Evolutionary conservation across 1,139 yeast species (phyloP).

Genomic region (Yamadazyma diddensiae): DNA sequence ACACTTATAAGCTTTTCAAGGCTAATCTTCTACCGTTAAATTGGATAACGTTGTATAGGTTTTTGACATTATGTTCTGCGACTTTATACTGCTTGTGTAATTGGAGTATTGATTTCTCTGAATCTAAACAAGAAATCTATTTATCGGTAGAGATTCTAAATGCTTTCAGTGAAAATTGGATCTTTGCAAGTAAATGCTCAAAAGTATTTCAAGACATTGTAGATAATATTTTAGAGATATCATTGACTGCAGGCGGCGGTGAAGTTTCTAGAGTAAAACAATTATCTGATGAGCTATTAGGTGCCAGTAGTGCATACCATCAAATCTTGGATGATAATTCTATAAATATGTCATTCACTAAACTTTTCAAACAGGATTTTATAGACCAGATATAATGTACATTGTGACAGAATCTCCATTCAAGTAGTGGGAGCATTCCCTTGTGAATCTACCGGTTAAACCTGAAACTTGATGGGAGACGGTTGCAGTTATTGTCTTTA

Average conservation of each 20-base stretch:
- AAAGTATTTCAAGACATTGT: slow-evolving; percentile 40
- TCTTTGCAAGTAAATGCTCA: slow-evolving; percentile 42
- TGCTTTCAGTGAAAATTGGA: slow-evolving; percentile 46
- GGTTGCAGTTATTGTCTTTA: too few species aligned
- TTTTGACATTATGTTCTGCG: slow-evolving; percentile 43
- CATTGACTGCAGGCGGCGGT: slow-evolving; percentile 22
- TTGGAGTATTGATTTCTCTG: slow-evolving; percentile 42
- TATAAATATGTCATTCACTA: slow-evolving; percentile 27
- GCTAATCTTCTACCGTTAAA: slow-evolving; percentile 42
- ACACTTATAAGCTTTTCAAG: slow-evolving; percentile 40
- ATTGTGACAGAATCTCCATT: too few species aligned
- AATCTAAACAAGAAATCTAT: slow-evolving; percentile 41
- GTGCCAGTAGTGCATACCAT: slow-evolving; percentile 43
- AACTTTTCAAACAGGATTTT: slow-evolving; percentile 1
- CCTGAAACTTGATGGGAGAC: too few species aligned
- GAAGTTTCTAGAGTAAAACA: slow-evolving; percentile 35
- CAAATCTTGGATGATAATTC: slow-evolving; percentile 41
- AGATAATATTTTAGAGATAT: slow-evolving; percentile 36
- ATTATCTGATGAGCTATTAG: slow-evolving; percentile 36
- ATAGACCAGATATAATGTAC: too few species aligned
- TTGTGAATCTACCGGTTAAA: too few species aligned
- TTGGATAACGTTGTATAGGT: slow-evolving; percentile 47
- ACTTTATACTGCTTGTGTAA: slow-evolving; percentile 44
- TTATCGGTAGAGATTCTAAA: slow-evolving; percentile 43
- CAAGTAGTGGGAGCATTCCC: too few species aligned